Conservation (phyloP, 192 early-diverging fungal genomes). For the Umbelopsis sp. region DNA sequence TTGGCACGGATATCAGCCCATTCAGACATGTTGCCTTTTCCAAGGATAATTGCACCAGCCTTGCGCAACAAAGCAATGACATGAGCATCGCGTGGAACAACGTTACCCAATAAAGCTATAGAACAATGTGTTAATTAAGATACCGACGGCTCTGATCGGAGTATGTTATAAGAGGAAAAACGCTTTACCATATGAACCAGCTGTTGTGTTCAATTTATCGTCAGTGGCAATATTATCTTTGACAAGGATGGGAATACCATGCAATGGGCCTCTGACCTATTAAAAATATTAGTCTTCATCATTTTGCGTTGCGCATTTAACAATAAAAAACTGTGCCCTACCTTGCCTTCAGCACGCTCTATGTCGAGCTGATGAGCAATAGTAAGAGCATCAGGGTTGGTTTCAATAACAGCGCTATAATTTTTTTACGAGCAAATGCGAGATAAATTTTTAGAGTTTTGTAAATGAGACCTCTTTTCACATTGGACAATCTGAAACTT, state of each 20-base stretch:
- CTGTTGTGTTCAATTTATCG: slow-evolving; percentile 37
- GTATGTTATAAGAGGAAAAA: neutral
- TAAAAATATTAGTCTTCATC: too few relatives aligned
- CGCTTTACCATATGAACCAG: slow-evolving; percentile 28
- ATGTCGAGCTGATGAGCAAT: slow-evolving; percentile 29
- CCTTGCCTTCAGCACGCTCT: slow-evolving; percentile 19
- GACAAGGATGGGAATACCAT: slow-evolving; percentile 40
- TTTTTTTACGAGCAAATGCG: neutral
- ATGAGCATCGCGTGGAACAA: slow-evolving; percentile 33
- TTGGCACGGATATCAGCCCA: slow-evolving; percentile 17
- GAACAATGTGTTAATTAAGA: neutral
- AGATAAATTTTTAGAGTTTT: neutral
- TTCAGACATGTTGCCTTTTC: slow-evolving; percentile 20
- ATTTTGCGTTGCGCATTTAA: neutral
- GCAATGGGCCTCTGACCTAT: slow-evolving; percentile 23
- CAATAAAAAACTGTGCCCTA: neutral
- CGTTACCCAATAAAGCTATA: slow-evolving; percentile 25
- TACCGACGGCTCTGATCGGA: neutral
- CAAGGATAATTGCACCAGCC: slow-evolving; percentile 36
- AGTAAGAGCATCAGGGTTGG: slow-evolving; percentile 29
- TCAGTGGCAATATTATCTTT: slow-evolving; percentile 43
- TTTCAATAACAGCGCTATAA: slow-evolving; percentile 34
- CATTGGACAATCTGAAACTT: neutral
- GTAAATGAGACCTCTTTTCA: too few relatives aligned
- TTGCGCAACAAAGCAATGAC: slow-evolving; percentile 30